Percentiles rank a stretch among this genome's conserved stretches.
Conservation (phyloP, 148 eudicot species). For the Rhododendron williamsianum region DNA sequence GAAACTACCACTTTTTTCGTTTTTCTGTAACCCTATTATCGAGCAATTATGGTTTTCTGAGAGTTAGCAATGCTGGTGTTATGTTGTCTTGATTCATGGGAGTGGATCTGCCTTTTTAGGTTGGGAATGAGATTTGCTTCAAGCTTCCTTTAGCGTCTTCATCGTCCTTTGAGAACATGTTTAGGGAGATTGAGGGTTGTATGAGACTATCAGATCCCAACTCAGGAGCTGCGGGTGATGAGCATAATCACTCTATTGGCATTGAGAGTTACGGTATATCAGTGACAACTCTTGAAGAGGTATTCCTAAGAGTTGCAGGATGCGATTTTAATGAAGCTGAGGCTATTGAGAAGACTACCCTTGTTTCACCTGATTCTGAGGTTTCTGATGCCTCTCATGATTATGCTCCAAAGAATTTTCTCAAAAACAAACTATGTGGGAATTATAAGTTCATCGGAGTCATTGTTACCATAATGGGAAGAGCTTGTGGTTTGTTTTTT, state of each 20-base stretch:
- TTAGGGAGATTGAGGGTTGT: conserved; percentile 81
- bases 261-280: conserved; percentile 97
- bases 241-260: conserved; percentile 39
- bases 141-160: conserved; percentile 93
- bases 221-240: conserved; percentile 22
- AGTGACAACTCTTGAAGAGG: conserved; percentile 96
- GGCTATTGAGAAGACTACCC: conserved; percentile 25
- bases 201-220: conserved; percentile 52
- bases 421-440: conserved; percentile 36
- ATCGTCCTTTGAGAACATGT: conserved; percentile 80
- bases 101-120: conserved; percentile 42
- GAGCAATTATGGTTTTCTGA: background rate
- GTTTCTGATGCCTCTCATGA: conserved; percentile 33
- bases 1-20: background rate
- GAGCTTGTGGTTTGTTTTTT: conserved; percentile 44
- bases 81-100: background rate
- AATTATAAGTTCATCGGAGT: conserved; percentile 38
- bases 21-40: background rate
- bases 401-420: conserved; percentile 27
- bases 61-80: conserved; percentile 1
- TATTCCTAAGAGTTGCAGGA: conserved; percentile 93
- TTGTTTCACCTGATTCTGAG: conserved; percentile 24
- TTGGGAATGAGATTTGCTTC: conserved; percentile 87
- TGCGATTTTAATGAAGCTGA: conserved; percentile 64
- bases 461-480: conserved; percentile 36